Evolutionary conservation across 139 green algal genomes (phyloP), one percentile per base, ranked within the genome.

Genomic region (Chlamydomonas asymmetrica): DNA sequence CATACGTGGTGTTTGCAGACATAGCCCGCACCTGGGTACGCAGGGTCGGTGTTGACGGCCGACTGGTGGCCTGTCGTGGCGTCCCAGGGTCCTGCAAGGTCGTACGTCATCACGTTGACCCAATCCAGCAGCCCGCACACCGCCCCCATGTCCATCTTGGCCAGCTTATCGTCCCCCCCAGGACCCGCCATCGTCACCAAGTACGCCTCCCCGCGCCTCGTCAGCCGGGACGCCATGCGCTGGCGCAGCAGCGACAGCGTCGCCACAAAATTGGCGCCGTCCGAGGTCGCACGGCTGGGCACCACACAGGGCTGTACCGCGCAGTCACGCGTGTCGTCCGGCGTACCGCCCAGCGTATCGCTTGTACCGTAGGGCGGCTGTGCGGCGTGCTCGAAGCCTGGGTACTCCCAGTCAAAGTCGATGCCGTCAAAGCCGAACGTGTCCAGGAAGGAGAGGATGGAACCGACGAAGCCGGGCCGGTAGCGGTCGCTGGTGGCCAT

Each of bases 21-120:
- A n/a, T n/a, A n/a, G n/a, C n/a, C n/a, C n/a, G n/a, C n/a, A n/a
- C n/a, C n/a, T 4, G 65, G 43, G 31, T 60, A 41, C 16, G 13
- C 45, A 10, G 41, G 8, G 29, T 29, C 40, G 63, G 54, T 43
- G 29, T 25, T 4, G 39, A 70, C 10, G 4, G 63, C 63, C 9
- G 63, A 70, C 40, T 70, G 63, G 63, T 70, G 63, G 18, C 43
- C 43, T 31, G 65, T 60, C 18, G 23, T 16, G 2, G 41, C 13
- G 65, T 71, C 65, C 65, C 65, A 71, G 29, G 65, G 29, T 13
- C 65, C 45, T 71, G 64, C 41, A 60, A 54, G 20, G 45, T 50
- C 65, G 43, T 71, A 71, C 18, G 65, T 54, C 65, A 71, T 71
- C 43, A 71, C 59, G 65, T 71, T 71, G 43, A 71, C 43, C 38